Conservation (phyloP, 139 green algal genomes). For the Chlorella sorokiniana region DNA sequence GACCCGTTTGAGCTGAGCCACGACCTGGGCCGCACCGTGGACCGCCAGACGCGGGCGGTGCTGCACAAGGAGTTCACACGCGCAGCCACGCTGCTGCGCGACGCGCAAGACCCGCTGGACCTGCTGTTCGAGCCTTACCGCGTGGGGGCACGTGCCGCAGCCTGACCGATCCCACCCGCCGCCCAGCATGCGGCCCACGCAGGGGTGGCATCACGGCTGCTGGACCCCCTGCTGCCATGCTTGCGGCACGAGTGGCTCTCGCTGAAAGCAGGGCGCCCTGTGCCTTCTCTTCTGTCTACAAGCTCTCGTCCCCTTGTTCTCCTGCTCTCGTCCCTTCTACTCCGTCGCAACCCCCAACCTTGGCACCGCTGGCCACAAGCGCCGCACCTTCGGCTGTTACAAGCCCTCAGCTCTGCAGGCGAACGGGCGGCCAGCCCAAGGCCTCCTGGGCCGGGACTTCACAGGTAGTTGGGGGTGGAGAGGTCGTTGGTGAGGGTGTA, state of each 20-base stretch:
- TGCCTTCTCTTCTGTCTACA: background rate
- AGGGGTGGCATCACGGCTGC: background rate
- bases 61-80: conserved; percentile 80
- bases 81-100: conserved; percentile 65
- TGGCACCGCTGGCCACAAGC: too few relatives aligned
- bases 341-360: too few relatives aligned
- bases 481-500: conserved; percentile 77
- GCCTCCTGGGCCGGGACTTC: background rate
- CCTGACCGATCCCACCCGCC: too few relatives aligned
- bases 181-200: background rate
- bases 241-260: background rate
- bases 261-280: background rate
- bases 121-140: conserved; percentile 31
- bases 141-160: too few relatives aligned
- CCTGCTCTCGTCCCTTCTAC: too few relatives aligned
- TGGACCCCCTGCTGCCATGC: background rate
- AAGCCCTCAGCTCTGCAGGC: too few relatives aligned
- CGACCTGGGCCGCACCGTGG: conserved; percentile 91
- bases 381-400: too few relatives aligned
- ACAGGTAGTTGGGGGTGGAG: conserved; percentile 33
- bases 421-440: too few relatives aligned
- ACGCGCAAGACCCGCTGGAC: conserved; percentile 40
- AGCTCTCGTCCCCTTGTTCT: too few relatives aligned
- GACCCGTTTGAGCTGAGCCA: conserved; percentile 91
- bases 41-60: conserved; percentile 63